Percentiles rank a stretch among this genome's conserved stretches.
These are phyloP conservation scores for Brassica cretica DNA, from an alignment of 345 rosid species.

Conservation along the genomic window DNA sequence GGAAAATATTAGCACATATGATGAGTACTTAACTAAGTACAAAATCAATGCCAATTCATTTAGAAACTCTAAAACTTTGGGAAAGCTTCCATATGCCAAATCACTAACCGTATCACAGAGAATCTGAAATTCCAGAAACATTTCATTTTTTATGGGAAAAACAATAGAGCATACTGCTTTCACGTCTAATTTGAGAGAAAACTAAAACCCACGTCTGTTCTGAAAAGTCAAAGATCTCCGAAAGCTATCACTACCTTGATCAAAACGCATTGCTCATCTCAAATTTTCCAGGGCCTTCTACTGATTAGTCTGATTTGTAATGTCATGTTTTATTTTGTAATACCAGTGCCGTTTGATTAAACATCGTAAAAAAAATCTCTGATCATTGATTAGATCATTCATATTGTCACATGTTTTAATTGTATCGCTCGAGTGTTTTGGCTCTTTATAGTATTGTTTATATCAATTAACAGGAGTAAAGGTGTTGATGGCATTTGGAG, in stretches of 20 bases:
- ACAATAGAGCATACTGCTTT: constrained; percentile 14
- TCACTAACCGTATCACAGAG: constrained; percentile 14
- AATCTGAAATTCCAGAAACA: constrained; percentile 6
- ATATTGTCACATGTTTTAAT: background rate
- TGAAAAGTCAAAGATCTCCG: constrained; percentile 13
- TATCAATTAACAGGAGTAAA: background rate
- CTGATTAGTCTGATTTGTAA: constrained; percentile 24
- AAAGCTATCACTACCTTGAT: background rate
- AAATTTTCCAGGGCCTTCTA: background rate
- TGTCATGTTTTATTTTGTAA: background rate
- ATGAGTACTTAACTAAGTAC: background rate
- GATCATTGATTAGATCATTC: constrained; percentile 19
- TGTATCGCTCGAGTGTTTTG: background rate
- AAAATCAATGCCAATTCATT: background rate
- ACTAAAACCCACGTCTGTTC: constrained; percentile 12
- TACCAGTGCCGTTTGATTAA: background rate
- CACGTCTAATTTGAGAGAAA: background rate
- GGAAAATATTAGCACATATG: too few species aligned
- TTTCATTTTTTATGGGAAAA: background rate
- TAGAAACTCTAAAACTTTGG: background rate
- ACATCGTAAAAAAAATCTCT: background rate
- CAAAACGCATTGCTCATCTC: background rate
- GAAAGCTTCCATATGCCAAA: background rate
- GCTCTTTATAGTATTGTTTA: background rate
- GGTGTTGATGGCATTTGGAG: constrained; percentile 24